Conservation (phyloP, 2,329 filamentous ascomycete genomes). For the Cercospora zeae-maydis region DNA sequence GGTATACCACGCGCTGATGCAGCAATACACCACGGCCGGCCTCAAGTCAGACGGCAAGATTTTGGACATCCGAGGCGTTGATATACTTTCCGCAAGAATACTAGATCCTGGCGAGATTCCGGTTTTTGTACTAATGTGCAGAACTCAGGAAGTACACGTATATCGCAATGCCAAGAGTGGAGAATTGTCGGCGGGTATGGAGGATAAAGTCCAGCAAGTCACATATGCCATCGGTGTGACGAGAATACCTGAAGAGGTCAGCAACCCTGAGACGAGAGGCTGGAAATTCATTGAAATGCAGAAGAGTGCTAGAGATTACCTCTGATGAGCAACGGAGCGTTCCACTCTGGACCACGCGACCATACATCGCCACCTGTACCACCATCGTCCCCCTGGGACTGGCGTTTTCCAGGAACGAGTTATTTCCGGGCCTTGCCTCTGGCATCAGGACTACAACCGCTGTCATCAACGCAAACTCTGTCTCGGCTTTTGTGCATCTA, state of each 20-base stretch:
- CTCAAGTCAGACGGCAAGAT: slow-evolving; percentile 94
- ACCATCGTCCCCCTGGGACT: not conserved
- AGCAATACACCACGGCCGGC: slow-evolving; percentile 90
- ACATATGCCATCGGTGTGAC: slow-evolving; percentile 98
- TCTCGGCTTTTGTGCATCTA: slow-evolving; percentile 18
- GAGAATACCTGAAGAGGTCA: slow-evolving; percentile 87
- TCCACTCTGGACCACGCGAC: not conserved
- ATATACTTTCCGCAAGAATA: slow-evolving; percentile 76
- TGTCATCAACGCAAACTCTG: not conserved
- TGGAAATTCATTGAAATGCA: slow-evolving; percentile 98
- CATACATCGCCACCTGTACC: not conserved
- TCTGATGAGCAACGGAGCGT: slow-evolving; percentile 54
- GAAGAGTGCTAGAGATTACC: slow-evolving; percentile 92
- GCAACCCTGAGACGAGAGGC: slow-evolving; percentile 91
- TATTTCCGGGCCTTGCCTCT: not conserved
- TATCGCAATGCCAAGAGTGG: slow-evolving; percentile 89
- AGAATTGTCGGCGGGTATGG: slow-evolving; percentile 91
- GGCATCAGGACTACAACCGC: not conserved
- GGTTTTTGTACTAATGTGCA: slow-evolving; percentile 94
- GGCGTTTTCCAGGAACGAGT: not conserved
- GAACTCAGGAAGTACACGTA: slow-evolving; percentile 96
- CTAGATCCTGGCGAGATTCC: slow-evolving; percentile 83
- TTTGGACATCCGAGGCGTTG: slow-evolving; percentile 89
- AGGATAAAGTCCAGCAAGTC: slow-evolving; percentile 96
- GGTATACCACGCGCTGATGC: slow-evolving; percentile 92